phyloP scores from a whole-genome alignment of 2,329 filamentous ascomycete species.

The Nemania sp. region DNA sequence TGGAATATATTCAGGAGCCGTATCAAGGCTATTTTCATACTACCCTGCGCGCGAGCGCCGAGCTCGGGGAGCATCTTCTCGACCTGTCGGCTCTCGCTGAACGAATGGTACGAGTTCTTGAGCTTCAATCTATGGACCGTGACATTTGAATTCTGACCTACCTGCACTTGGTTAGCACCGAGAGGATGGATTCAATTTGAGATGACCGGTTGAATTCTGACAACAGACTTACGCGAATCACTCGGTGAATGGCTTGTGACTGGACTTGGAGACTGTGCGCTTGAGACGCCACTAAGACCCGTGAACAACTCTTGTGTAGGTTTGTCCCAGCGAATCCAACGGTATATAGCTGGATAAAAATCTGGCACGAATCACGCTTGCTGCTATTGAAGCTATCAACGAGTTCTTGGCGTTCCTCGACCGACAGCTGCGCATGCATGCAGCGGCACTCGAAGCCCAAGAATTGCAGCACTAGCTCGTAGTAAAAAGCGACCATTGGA shows the following conservation, averaged over 20 bases:
- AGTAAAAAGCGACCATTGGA: constrained; percentile 37
- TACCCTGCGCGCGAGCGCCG: constrained; percentile 29
- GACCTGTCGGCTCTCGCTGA: constrained; percentile 36
- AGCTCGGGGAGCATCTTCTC: constrained; percentile 38
- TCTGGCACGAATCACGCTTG: constrained; percentile 29
- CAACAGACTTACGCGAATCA: constrained; percentile 38
- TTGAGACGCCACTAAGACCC: constrained; percentile 35
- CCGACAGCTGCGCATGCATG: constrained; percentile 31
- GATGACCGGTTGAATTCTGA: no score
- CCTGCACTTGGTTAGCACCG: constrained; percentile 30
- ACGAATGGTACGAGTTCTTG: constrained; percentile 34
- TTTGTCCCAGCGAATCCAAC: constrained; percentile 38
- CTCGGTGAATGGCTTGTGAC: constrained; percentile 35
- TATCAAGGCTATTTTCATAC: constrained; percentile 29
- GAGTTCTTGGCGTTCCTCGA: constrained; percentile 29
- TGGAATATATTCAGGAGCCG: constrained; percentile 36
- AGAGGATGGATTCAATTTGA: no score
- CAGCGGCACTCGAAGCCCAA: constrained; percentile 35
- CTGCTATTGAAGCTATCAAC: constrained; percentile 34
- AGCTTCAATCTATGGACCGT: constrained; percentile 33
- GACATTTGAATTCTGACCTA: constrained; percentile 35
- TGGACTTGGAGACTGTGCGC: constrained; percentile 33
- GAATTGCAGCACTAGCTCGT: constrained; percentile 37
- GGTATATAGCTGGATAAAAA: constrained; percentile 38
- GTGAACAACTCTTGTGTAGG: constrained; percentile 35